These are phyloP conservation scores for Skeletonema potamos DNA, from an alignment of 108 stramenopile genomes.

Conservation along the genomic window DNA sequence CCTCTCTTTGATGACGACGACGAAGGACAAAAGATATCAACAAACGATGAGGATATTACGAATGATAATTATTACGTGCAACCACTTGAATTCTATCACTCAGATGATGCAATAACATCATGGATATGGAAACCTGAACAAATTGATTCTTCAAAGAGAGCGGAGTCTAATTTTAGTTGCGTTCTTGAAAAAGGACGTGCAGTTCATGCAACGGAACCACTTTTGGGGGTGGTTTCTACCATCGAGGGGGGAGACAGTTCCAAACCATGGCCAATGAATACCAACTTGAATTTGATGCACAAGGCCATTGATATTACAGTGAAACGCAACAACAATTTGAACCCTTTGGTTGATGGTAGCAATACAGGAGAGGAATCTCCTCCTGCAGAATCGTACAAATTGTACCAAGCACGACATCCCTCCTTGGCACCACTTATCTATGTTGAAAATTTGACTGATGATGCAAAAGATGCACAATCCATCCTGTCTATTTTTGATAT, in stretches of 20 bases:
- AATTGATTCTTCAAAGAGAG: neutral
- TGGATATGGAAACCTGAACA: constrained; percentile 25
- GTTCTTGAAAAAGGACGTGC: constrained; percentile 15
- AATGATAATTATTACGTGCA: neutral
- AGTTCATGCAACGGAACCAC: constrained; percentile 11
- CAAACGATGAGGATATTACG: neutral
- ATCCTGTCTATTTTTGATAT: constrained; percentile 32
- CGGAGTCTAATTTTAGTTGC: constrained; percentile 10
- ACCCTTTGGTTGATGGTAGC: neutral
- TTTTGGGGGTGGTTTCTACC: constrained; percentile 1
- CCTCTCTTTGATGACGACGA: constrained; percentile 30
- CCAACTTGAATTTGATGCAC: constrained; percentile 27
- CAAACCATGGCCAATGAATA: neutral
- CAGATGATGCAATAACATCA: constrained; percentile 13
- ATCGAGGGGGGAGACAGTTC: neutral
- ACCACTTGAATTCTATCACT: constrained; percentile 11
- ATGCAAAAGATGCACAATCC: neutral
- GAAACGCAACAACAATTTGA: neutral
- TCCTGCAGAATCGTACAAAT: neutral
- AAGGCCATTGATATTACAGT: constrained; percentile 12
- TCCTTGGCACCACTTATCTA: constrained; percentile 29
- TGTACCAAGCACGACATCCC: constrained; percentile 37
- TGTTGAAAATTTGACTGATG: constrained; percentile 1
- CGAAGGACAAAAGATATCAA: neutral
- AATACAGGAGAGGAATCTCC: neutral